A percentile compares a stretch with the other conserved stretches of the same genome.
These are phyloP conservation scores for Eremothecium coryli DNA, from an alignment of 1,139 yeast genomes.

Conservation along the genomic window DNA sequence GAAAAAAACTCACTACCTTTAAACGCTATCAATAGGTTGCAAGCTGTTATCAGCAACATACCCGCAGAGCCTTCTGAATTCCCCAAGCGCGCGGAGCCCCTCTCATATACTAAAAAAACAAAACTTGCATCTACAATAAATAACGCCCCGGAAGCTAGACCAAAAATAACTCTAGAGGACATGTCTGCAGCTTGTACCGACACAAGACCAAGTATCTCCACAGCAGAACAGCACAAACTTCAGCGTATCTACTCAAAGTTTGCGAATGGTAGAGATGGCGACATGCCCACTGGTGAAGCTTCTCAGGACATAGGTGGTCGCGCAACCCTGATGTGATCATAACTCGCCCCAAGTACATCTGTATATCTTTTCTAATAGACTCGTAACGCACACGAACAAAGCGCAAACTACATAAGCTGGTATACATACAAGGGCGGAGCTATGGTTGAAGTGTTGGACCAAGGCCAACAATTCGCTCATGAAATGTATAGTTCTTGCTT, in stretches of 20 bases:
- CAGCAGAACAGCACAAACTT: conserved; percentile 57
- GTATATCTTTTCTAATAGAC: neutral
- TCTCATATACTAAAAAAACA: no score
- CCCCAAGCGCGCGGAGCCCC: no score
- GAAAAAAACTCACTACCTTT: neutral
- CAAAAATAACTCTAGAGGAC: conserved; percentile 33
- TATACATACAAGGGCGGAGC: neutral
- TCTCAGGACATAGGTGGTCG: conserved; percentile 83
- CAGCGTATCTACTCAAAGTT: conserved; percentile 61
- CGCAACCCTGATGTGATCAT: conserved; percentile 50
- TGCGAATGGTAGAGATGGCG: conserved; percentile 72
- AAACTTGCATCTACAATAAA: conserved; percentile 2
- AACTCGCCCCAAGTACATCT: neutral
- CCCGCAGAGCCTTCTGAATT: neutral
- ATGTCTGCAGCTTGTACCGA: conserved; percentile 58
- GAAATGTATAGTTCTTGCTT: no score
- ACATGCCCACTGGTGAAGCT: conserved; percentile 80
- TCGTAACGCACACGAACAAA: neutral
- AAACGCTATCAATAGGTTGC: neutral
- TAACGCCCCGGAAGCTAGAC: neutral
- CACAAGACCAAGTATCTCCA: conserved; percentile 82
- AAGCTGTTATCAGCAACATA: neutral
- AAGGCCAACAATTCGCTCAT: no score
- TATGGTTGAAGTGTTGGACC: no score
- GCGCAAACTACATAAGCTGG: neutral